phyloP scores from a whole-genome alignment of 2,329 filamentous ascomycete species.

The Colletotrichum sp. region DNA sequence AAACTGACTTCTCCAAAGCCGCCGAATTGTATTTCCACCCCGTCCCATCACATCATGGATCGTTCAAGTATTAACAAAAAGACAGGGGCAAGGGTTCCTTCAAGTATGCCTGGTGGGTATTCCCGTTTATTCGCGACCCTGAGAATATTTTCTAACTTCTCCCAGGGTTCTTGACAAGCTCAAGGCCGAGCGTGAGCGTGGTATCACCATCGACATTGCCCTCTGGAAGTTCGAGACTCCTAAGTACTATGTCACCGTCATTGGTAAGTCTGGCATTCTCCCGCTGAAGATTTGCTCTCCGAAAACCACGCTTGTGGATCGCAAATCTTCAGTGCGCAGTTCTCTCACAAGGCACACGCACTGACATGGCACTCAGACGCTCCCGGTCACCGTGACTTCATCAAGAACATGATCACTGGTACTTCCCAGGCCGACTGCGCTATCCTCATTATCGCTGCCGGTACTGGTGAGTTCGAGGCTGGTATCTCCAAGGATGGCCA shows the following conservation, averaged over 20 bases:
- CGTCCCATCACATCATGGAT: not conserved
- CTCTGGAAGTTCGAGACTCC: conserved; percentile 99
- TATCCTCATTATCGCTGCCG: conserved; percentile 99
- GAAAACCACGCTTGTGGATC: no score
- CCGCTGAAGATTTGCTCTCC: not conserved
- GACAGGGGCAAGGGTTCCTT: conserved; percentile 99
- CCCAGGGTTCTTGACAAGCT: conserved; percentile 88
- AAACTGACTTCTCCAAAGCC: no score
- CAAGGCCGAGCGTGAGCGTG: conserved; percentile 99
- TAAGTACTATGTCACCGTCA: conserved; percentile 98
- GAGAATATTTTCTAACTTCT: no score
- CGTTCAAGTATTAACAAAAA: conserved; percentile 29
- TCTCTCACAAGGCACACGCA: not conserved
- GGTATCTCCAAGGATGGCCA: conserved; percentile 99
- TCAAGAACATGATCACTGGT: conserved; percentile 99
- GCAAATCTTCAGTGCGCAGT: no score
- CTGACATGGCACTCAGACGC: conserved; percentile 64
- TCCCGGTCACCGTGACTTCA: conserved; percentile 99
- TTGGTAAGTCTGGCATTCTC: conserved; percentile 64
- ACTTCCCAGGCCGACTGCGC: conserved; percentile 99
- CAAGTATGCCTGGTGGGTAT: conserved; percentile 75
- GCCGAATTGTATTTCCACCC: no score
- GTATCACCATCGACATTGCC: conserved; percentile 99
- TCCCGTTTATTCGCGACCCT: no score
- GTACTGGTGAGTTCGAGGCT: conserved; percentile 99